Evolutionary conservation across 2,329 filamentous ascomycete species (phyloP), one percentile per base, ranked within the genome.

Genomic region (Pestalotiopsis sp.): DNA sequence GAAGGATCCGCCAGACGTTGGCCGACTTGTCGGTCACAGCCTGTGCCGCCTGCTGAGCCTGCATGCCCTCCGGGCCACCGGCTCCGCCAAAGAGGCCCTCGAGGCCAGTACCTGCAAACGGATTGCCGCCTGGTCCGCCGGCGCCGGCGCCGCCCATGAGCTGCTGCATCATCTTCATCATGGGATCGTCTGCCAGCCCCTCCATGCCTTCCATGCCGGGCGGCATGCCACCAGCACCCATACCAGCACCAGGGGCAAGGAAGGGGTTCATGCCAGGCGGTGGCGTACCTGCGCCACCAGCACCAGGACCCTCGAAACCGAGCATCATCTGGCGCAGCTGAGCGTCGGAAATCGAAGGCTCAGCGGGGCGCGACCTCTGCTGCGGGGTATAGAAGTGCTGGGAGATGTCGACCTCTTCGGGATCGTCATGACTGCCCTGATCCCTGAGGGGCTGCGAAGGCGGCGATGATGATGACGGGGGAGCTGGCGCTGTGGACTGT

Each of bases 321-420:
- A 89, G 83, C 84, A 91, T 89, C 83, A 91, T 85, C 77, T 89
- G 86, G n/a, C 86, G 84, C 26, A 91, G 81, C 72, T 88, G 85
- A n/a, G 85, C 84, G 66, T 91, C 88, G n/a, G 83, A 83, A 59
- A 87, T 75, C 57, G 78, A 73, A 61, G 70, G 75, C 24, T 80
- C 76, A 65, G 35, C 35, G 44, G 24, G 40, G n/a, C 44, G 22
- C 63, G 40, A 20, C 22, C 22, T 57, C 79, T 24, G 81, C 73
- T 55, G 82, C 1, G 89, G 90, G 40, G 85, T 79, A 79, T 91
- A 92, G 79, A 86, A 90, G 80, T 92, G 91, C 71, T 91, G 81
- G n/a, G 91, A 92, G 72, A 95, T 94, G 77, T 94, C 92, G 70
- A 93, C 86, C 78, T 94, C 92, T 4, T 90, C 91, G 5, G 92